A percentile compares a stretch with the other conserved stretches of the same genome.
phyloP scores from a whole-genome alignment of 768 basidiomycete species.

The Mycena latifolia region DNA sequence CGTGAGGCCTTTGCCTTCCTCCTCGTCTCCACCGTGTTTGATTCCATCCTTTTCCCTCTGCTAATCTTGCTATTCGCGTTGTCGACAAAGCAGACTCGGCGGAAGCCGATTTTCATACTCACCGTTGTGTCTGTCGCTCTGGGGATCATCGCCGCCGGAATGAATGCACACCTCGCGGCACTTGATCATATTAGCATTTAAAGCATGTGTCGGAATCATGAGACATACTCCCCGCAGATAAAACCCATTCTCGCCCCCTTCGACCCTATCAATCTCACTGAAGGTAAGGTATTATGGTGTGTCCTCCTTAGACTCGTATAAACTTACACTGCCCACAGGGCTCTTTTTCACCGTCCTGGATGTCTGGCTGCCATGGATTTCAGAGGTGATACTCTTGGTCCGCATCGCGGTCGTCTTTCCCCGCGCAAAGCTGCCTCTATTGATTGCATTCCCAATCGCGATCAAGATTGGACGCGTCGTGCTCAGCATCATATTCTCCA shows the following conservation, averaged over 20 bases:
- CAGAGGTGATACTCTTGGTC: conserved; percentile 9
- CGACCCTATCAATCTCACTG: too few species aligned
- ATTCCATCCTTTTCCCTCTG: conserved; percentile 12
- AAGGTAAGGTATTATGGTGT: too few species aligned
- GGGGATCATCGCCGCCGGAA: background rate
- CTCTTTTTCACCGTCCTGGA: background rate
- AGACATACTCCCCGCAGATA: too few species aligned
- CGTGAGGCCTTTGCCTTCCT: conserved; percentile 17
- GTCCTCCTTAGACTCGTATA: too few species aligned
- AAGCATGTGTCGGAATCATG: too few species aligned
- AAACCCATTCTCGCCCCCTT: too few species aligned
- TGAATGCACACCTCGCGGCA: conserved; percentile 7
- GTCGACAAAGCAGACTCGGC: conserved; percentile 1
- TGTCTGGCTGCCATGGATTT: background rate
- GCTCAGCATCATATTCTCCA: background rate
- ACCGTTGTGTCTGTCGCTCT: background rate
- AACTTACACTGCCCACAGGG: too few species aligned
- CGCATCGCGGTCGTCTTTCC: conserved; percentile 12
- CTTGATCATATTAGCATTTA: too few species aligned
- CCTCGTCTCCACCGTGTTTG: conserved; percentile 3
- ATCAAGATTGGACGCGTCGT: background rate
- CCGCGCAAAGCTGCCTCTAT: background rate
- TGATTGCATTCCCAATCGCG: conserved; percentile 12
- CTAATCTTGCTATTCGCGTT: conserved; percentile 11
- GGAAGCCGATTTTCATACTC: conserved; percentile 17